These are phyloP conservation scores for Sphagnum fallax DNA, from an alignment of 228 moss, liverwort and hornwort genomes.

Conservation along the genomic window DNA sequence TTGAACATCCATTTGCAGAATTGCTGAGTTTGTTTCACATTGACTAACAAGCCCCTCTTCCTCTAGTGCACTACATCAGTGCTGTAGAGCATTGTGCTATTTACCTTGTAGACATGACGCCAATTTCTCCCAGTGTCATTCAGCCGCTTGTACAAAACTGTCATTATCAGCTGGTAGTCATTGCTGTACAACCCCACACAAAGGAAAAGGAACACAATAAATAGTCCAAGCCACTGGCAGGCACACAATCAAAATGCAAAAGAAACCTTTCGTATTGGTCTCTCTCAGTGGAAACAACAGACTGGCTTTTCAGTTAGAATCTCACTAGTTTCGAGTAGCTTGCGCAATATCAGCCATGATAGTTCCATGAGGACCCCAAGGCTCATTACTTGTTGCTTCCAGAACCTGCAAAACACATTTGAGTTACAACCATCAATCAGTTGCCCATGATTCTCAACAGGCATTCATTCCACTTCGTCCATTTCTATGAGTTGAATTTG, in stretches of 20 bases:
- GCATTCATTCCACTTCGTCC: neutral
- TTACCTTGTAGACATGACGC: slow-evolving; percentile 99
- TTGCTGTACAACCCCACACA: slow-evolving; percentile 39
- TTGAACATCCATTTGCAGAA: too few relatives aligned
- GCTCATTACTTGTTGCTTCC: slow-evolving; percentile 98
- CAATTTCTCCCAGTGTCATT: slow-evolving; percentile 91
- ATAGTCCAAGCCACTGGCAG: neutral
- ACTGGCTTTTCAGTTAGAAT: neutral
- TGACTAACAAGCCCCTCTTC: too few relatives aligned
- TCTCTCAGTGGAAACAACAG: too few relatives aligned
- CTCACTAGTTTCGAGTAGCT: slow-evolving; percentile 90
- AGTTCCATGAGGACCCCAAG: slow-evolving; percentile 97
- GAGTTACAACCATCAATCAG: neutral
- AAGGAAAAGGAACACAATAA: too few relatives aligned
- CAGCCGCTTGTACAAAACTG: slow-evolving; percentile 83
- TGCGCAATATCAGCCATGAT: slow-evolving; percentile 97
- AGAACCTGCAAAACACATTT: slow-evolving; percentile 39
- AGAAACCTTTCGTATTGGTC: neutral
- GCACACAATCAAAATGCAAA: neutral
- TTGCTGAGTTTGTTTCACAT: too few relatives aligned
- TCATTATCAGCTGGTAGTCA: slow-evolving; percentile 98
- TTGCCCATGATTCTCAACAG: neutral
- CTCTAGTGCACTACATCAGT: neutral
- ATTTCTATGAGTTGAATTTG: neutral
- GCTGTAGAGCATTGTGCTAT: neutral